Evolutionary conservation across 2,329 filamentous ascomycete genomes (phyloP), one percentile per base, ranked within the genome.

Genomic region (Alternaria arbusti): DNA sequence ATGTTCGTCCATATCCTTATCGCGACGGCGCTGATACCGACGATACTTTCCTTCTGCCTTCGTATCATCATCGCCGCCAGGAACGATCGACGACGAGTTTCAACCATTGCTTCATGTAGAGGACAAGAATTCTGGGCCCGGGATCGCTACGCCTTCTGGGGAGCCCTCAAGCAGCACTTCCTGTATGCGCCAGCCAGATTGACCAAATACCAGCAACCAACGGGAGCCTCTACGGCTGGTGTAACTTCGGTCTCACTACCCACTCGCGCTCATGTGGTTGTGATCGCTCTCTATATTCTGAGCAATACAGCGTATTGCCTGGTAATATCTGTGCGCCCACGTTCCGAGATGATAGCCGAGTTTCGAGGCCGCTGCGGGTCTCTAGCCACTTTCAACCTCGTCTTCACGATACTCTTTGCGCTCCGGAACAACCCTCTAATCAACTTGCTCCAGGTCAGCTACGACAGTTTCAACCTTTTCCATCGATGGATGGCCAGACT

Each of bases 401-500:
- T 89, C 61, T 90, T 91, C 4, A 83, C 93, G 2, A 89, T 92
- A 75, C 76, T 93, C 51, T 84, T 93, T 78, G 89, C 90, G 30
- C 88, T 89, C 44, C 85, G 91, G 64, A 93, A 93, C 81, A 94
- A 93, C 79, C 90, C 90, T 12, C 83, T 94, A 63, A 92, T 93
- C 74, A 82, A 83, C 59, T 80, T 90, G 65, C 82, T 92, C 45
- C 87, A 88, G 64, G 87, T 93, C 60, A 91, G 89, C 13, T 93
- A 93, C 77, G 90, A 94, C 77, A 91, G 90, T 0, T 93, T 91
- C 83, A 94, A 93, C 80, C 81, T 93, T 57, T 83, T 93, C 62
- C 91, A 94, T 79, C 86, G 91, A 65, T 93, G 91, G 91, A 85
- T 91, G 54, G 91, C 91, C 63, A 87, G 91, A 54, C 90, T 93